phyloP scores from a whole-genome alignment of 1,284 basidiomycete species.

The Cryptococcus sp. region DNA sequence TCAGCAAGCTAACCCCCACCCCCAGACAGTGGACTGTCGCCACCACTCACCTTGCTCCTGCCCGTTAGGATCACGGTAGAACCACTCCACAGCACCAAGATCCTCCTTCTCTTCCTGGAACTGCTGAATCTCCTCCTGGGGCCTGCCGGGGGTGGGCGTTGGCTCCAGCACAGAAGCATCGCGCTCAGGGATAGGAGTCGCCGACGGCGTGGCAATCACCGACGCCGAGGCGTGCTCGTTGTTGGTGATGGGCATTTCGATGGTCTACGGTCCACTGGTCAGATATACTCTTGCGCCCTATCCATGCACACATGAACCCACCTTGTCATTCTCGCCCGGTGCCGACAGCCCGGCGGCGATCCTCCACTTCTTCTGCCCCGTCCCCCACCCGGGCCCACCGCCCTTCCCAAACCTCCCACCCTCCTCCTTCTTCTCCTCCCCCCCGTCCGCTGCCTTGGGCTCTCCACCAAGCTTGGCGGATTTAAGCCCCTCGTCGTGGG shows the following conservation, averaged over 20 bases:
- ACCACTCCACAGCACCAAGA: conserved; percentile 75
- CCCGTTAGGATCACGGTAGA: conserved; percentile 85
- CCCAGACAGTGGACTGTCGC: not conserved
- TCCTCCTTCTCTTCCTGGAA: conserved; percentile 51
- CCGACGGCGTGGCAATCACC: conserved; percentile 37
- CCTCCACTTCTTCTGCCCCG: conserved; percentile 46
- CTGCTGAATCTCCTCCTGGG: conserved; percentile 1
- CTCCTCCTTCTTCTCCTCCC: conserved; percentile 23
- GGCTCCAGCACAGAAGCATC: conserved; percentile 32
- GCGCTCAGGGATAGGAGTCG: conserved; percentile 40
- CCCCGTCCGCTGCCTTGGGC: conserved; percentile 3
- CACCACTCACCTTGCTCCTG: conserved; percentile 70
- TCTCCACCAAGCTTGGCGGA: conserved; percentile 7
- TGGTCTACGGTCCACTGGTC: conserved; percentile 5
- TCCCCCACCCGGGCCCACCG: conserved; percentile 42
- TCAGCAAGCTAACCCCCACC: not conserved
- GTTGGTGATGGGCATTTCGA: conserved; percentile 21
- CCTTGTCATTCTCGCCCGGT: conserved; percentile 19
- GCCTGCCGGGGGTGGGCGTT: conserved; percentile 4
- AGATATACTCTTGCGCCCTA: not conserved
- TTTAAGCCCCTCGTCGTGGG: not conserved
- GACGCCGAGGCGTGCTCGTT: conserved; percentile 25
- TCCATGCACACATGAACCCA: conserved; percentile 5
- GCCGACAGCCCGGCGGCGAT: conserved; percentile 31
- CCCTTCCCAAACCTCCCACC: conserved; percentile 28